A percentile compares a stretch with the other conserved stretches of the same genome.
phyloP scores from a whole-genome alignment of 2,329 filamentous ascomycete species.

The Aureobasidium vineae region DNA sequence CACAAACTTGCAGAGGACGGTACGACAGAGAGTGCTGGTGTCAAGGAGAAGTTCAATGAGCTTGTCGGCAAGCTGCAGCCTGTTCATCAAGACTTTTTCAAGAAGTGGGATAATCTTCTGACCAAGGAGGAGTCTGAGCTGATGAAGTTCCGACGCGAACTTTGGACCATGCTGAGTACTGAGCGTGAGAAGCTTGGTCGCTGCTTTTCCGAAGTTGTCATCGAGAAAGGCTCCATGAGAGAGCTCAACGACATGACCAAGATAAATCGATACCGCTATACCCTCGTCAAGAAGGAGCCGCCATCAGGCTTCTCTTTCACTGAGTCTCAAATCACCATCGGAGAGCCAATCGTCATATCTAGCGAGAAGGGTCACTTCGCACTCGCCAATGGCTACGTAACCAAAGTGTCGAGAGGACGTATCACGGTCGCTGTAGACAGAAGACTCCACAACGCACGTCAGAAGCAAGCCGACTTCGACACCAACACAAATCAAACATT shows the following conservation, averaged over 20 bases:
- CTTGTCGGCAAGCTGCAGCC: constrained; percentile 61
- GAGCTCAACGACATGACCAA: constrained; percentile 64
- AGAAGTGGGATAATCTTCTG: constrained; percentile 89
- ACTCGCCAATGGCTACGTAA: constrained; percentile 86
- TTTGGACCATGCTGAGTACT: constrained; percentile 92
- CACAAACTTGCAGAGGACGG: constrained; percentile 87
- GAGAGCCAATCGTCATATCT: constrained; percentile 94
- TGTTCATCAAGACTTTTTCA: constrained; percentile 69
- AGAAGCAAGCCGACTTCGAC: constrained; percentile 73
- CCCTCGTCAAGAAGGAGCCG: constrained; percentile 67
- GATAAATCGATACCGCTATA: constrained; percentile 90
- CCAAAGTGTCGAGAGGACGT: constrained; percentile 67
- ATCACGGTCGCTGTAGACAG: constrained; percentile 91
- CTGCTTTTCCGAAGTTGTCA: constrained; percentile 84
- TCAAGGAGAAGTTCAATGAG: constrained; percentile 79
- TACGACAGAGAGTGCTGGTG: constrained; percentile 73
- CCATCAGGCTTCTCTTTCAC: constrained; percentile 72
- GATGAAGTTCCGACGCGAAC: constrained; percentile 79
- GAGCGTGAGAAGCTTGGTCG: constrained; percentile 86
- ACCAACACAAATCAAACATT: constrained; percentile 78
- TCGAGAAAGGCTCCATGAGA: constrained; percentile 71
- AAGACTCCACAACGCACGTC: constrained; percentile 80
- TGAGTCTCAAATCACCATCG: constrained; percentile 81
- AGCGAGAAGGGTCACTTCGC: constrained; percentile 95
- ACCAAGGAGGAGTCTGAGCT: constrained; percentile 93